Evolutionary conservation across 2,329 filamentous ascomycete genomes (phyloP), one percentile per base, ranked within the genome.

Genomic region (Microdochium paspali): DNA sequence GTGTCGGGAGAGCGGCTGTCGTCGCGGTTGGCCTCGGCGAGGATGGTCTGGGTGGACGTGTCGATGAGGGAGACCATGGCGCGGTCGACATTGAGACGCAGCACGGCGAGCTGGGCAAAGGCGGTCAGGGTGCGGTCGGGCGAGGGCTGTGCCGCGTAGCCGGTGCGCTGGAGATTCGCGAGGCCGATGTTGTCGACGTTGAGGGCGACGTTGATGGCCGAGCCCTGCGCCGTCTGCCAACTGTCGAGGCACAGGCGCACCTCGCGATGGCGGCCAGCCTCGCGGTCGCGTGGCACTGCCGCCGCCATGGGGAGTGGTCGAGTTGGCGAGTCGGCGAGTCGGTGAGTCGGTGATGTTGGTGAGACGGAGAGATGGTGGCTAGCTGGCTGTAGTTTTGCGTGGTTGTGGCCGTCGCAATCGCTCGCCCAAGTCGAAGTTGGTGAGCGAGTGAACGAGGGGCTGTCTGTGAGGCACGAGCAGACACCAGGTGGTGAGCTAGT

Each of bases 31-130:
- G 70, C 69, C 53, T 78, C 74, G 31, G 73, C 73, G 39, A 79
- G 64, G 44, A 78, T 68, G 47, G 71, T 75, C 58, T 77, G 72
- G 10, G 61, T 65, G 3, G 63, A 59, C 4, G 59, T 58, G 50
- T 72, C 71, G 46, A 76, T 68, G 18, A 78, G 59, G 45, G 72
- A 72, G 21, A 78, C 67, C 60, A 78, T 69, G 39, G 65, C 67
- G 31, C 74, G 67, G 50, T 71, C 68, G 24, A 67, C 67, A 15
- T 67, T 63, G 35, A 77, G 61, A 1, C 73, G 64, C 47, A 77
- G 65, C 10, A 73, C 64, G 25, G 68, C 69, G 23, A 79, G 63
- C 56, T 79, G 76, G 4, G 74, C 71, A 48, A 73, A 70, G 3
- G 70, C 67, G 0, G 69, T 72, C 18, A 76, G 59, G 4, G 64